Base-by-base conservation (phyloP, 2,329 filamentous ascomycete genomes). In the Anthostomella pinea region DNA sequence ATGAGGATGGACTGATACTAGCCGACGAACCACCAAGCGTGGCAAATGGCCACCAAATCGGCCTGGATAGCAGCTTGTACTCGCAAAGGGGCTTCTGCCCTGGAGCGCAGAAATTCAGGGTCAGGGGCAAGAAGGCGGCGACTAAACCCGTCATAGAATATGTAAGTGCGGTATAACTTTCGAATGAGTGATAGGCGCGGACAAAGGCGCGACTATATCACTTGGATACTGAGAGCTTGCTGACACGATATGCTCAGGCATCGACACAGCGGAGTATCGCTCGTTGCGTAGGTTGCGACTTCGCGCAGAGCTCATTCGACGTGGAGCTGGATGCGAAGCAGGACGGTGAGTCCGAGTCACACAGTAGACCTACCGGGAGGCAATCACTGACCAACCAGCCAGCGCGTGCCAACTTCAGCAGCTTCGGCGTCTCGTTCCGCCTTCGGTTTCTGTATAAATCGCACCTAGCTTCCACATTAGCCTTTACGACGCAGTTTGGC, bases 381-480 rank as follows among this genome's bases (percentile, higher is more conserved):
- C n/a, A n/a, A n/a, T n/a, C n/a, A n/a, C 6, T 35, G 15, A 32
- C 11, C 13, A 20, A 20, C 16, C 6, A 22, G n/a, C 9, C 35
- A 66, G 63, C 59, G 15, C 54, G 57, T 30, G 61, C 57, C 5
- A 63, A 60, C 8, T 59, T 60, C 18, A 43, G 44, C 17, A 59
- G 58, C 15, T 49, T 47, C 5, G 64, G 63, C 3, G 52, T 65
- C 4, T 49, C 56, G 1, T 69, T 65, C 46, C 65, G 66, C 5
- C 53, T 65, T 10, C 60, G 66, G 0, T 58, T 70, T 17, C 55
- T 69, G 8, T 67, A 63, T 51, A 70, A 70, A 35, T 67, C 63
- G 10, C 67, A 70, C 35, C 41, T 69, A 3, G 37, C 52, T n/a
- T 56, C 54, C 9, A 49, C 41, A 5, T 49, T 50, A 11, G 49